phyloP scores from a whole-genome alignment of 2,329 filamentous ascomycete genomes.

The Escovopsis sp. region DNA sequence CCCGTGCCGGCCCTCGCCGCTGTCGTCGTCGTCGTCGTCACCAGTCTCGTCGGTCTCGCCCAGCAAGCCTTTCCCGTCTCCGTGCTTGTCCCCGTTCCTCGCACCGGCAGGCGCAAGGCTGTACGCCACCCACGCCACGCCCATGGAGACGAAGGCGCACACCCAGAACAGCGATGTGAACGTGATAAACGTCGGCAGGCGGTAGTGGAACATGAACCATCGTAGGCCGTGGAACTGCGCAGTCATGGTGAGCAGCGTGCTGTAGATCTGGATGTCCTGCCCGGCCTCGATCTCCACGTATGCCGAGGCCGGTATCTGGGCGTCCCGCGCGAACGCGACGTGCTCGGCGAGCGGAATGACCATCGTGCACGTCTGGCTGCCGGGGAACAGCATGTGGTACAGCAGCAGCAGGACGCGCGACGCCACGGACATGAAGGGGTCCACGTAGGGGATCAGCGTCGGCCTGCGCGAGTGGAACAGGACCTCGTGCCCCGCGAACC shows the following conservation, averaged over 20 bases:
- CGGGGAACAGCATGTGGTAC: slow-evolving; percentile 53
- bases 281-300: slow-evolving; percentile 54
- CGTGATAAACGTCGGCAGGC: slow-evolving; percentile 50
- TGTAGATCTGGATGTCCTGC: slow-evolving; percentile 62
- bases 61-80: slow-evolving; percentile 4
- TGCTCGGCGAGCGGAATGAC: slow-evolving; percentile 58
- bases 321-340: slow-evolving; percentile 41
- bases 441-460: slow-evolving; percentile 66
- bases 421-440: slow-evolving; percentile 49
- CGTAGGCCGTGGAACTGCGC: slow-evolving; percentile 64
- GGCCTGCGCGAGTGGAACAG: slow-evolving; percentile 56
- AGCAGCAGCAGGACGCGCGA: slow-evolving; percentile 49
- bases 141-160: slow-evolving; percentile 54
- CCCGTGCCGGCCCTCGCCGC: slow-evolving; percentile 17
- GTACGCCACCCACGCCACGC: slow-evolving; percentile 48
- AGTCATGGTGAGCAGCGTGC: slow-evolving; percentile 49
- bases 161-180: slow-evolving; percentile 65
- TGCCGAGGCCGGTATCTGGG: slow-evolving; percentile 29
- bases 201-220: slow-evolving; percentile 79
- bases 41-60: slow-evolving; percentile 2
- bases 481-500: slow-evolving; percentile 23
- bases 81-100: slow-evolving; percentile 3
- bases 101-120: slow-evolving; percentile 17
- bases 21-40: slow-evolving; percentile 13
- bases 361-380: slow-evolving; percentile 48